Evolutionary conservation across 106 monocot species (phyloP).

Genomic region (Dioscorea alata): DNA sequence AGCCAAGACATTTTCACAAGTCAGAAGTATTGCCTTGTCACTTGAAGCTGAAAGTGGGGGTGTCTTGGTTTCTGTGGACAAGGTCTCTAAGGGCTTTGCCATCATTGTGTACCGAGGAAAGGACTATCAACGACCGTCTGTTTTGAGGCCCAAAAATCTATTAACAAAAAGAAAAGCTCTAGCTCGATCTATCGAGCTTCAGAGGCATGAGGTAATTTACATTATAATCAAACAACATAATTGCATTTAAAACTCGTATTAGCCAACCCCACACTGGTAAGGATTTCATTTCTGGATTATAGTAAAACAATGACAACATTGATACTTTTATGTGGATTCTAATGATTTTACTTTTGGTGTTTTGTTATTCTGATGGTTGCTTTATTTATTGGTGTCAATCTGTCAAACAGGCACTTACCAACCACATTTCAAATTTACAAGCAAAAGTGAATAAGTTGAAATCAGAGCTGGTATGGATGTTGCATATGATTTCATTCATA

Average conservation of each 20-base stretch:
- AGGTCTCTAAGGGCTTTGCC: constrained; percentile 90
- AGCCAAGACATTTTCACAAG: constrained; percentile 64
- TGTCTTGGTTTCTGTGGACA: constrained; percentile 89
- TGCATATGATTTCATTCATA: background rate
- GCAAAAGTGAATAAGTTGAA: constrained; percentile 60
- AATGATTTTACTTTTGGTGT: background rate
- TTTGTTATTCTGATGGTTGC: background rate
- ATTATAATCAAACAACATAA: too few relatives aligned
- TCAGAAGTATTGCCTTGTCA: constrained; percentile 67
- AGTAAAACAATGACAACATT: too few relatives aligned
- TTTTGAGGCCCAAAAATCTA: constrained; percentile 84
- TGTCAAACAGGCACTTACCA: constrained; percentile 51
- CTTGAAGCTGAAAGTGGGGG: constrained; percentile 97
- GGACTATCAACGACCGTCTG: constrained; percentile 65
- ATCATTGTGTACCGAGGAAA: constrained; percentile 80
- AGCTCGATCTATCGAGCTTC: constrained; percentile 92
- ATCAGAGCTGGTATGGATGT: constrained; percentile 61
- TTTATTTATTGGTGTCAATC: background rate
- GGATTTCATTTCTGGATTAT: too few relatives aligned
- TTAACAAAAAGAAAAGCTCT: constrained; percentile 91
- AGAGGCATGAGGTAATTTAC: constrained; percentile 61
- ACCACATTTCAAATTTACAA: constrained; percentile 49
- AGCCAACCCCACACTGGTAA: too few relatives aligned
- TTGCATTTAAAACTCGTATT: too few relatives aligned
- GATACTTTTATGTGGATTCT: too few relatives aligned